A percentile compares a stretch with the other conserved stretches of the same genome.
phyloP scores from a whole-genome alignment of 2,329 filamentous ascomycete genomes.

The Blastomyces emzantsi region DNA sequence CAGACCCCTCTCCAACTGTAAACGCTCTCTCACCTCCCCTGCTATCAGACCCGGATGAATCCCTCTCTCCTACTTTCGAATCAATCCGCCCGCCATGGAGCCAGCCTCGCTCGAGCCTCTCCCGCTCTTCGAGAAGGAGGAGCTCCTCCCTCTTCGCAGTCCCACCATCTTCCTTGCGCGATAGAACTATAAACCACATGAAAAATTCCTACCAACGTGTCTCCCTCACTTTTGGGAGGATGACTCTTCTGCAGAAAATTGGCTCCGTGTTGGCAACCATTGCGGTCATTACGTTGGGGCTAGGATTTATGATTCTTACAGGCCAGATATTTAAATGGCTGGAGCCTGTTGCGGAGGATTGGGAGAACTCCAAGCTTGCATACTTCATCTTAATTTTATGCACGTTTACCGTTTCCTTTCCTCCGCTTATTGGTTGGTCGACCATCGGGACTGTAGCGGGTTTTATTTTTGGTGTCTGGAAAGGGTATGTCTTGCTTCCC shows the following conservation, averaged over 20 bases:
- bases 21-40: conserved; percentile 47
- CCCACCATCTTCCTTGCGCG: conserved; percentile 28
- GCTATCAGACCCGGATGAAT: conserved; percentile 29
- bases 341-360: conserved; percentile 62
- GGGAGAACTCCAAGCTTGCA: conserved; percentile 64
- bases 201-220: conserved; percentile 28
- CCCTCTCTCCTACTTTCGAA: conserved; percentile 39
- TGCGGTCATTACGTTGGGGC: conserved; percentile 45
- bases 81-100: conserved; percentile 45
- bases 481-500: conserved; percentile 51
- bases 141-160: conserved; percentile 32
- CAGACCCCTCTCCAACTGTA: conserved; percentile 44
- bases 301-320: conserved; percentile 69
- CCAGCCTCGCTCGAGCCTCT: conserved; percentile 32
- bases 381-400: conserved; percentile 66
- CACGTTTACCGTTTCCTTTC: conserved; percentile 70
- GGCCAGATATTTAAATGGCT: conserved; percentile 70
- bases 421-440: conserved; percentile 80
- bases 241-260: conserved; percentile 51
- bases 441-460: conserved; percentile 62
- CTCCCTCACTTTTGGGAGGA: conserved; percentile 28
- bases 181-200: conserved; percentile 31
- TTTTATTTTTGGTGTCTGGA: conserved; percentile 62
- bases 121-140: conserved; percentile 22
- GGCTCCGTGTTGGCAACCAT: conserved; percentile 47